Evolutionary conservation across 768 basidiomycete species (phyloP), one percentile per base, ranked within the genome.

Genomic region (Gautieria morchelliformis): DNA sequence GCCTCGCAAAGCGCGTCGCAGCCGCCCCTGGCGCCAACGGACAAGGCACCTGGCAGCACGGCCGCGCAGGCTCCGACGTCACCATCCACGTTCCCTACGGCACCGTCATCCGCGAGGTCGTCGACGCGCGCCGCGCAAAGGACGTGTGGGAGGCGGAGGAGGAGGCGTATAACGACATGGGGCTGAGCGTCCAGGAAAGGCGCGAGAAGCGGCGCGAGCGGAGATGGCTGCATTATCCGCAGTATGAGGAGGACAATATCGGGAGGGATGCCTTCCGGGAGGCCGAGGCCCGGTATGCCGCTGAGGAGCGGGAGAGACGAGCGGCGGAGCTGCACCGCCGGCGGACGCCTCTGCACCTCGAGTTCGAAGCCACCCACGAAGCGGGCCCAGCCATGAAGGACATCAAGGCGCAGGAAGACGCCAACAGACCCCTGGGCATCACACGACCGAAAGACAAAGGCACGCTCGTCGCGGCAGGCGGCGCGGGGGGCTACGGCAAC

Each of bases 31-130:
- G 93, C 6, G 73, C 69, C 0, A 72, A 85, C 58, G 95, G 95
- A 15, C 80, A 82, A 59, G 95, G 95, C 0, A 84, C 86, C 1
- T 94, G 89, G 87, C 83, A 82, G 66, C 89, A 91, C 65, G 95
- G 95, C 4, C 80, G 78, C 61, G 78, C 78, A 55, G 91, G 84
- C 0, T 67, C 78, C 2, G 90, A 93, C 2, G 75, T 82, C 5
- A 72, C 93, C 49, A 78, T 98, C 58, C 76, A 78, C 48, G 93
- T 98, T 0, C 95, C 95, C 0, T 69, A 95, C 0, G 95, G 95
- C 0, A 98, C 95, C 1, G 81, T 97, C 55, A 85, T 97, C 5
- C 79, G 82, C 33, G 85, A 94, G 64, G 73, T 96, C 41, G 68
- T 78, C 4, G 89, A 91, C 61, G 79, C 82, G 2, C 74, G 84